These are phyloP conservation scores for Begonia loranthoides DNA, from an alignment of 306 rosid species.

Conservation along the genomic window DNA sequence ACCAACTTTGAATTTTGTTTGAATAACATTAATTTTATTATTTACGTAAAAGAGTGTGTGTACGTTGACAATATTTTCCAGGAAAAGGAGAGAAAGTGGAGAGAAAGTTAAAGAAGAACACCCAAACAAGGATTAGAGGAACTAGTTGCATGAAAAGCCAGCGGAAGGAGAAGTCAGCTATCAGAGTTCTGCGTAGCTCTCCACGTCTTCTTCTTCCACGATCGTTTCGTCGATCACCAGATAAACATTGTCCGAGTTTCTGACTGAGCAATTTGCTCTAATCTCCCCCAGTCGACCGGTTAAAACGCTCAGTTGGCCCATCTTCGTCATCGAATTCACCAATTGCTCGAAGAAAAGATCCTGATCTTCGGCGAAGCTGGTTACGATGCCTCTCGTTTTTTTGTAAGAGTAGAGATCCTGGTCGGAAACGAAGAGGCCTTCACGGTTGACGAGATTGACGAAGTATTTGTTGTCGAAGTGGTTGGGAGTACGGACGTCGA, in stretches of 20 bases:
- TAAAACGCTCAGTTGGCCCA: conserved; percentile 47
- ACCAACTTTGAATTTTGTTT: too few species aligned
- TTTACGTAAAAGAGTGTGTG: too few species aligned
- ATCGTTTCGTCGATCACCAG: not conserved
- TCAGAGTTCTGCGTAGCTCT: too few species aligned
- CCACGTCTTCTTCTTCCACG: too few species aligned
- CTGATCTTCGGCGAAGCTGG: conserved; percentile 26
- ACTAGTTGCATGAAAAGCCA: too few species aligned
- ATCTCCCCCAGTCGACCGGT: conserved; percentile 37
- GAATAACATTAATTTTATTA: too few species aligned
- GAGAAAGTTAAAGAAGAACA: too few species aligned
- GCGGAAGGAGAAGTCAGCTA: too few species aligned
- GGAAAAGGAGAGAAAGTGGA: too few species aligned
- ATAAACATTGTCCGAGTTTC: conserved; percentile 17
- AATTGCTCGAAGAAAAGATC: conserved; percentile 38
- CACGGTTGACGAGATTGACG: conserved; percentile 33
- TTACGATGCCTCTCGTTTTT: conserved; percentile 33
- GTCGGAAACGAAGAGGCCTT: conserved; percentile 52
- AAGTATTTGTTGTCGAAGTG: conserved; percentile 49
- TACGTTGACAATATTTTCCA: too few species aligned
- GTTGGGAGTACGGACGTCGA: conserved; percentile 36
- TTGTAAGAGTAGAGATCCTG: conserved; percentile 25
- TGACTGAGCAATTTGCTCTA: conserved; percentile 35
- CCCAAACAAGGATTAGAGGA: too few species aligned
- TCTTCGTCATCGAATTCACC: conserved; percentile 24